These are phyloP conservation scores for Heterobasidion irregulare DNA, from an alignment of 1,284 basidiomycete species.

Conservation along the genomic window DNA sequence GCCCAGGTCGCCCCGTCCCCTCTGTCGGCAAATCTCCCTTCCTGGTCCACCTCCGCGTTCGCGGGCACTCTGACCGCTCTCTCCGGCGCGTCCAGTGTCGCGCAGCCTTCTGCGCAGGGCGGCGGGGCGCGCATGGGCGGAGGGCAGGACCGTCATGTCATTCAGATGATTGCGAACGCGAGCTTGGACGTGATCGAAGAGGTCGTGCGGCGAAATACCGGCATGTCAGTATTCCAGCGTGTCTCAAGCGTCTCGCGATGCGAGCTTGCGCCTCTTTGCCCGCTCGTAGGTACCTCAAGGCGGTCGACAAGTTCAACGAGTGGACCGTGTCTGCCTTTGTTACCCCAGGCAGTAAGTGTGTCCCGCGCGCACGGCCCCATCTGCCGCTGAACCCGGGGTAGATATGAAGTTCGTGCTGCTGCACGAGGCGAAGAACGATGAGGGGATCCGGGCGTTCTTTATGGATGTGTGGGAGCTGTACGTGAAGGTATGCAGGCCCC, in stretches of 20 bases:
- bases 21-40: slow-evolving; percentile 70
- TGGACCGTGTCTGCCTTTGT: slow-evolving; percentile 95
- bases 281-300: slow-evolving; percentile 78
- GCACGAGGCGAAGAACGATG: slow-evolving; percentile 93
- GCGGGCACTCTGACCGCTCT: slow-evolving; percentile 80
- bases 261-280: not conserved
- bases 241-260: not conserved
- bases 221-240: slow-evolving; percentile 55
- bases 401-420: slow-evolving; percentile 88
- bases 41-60: slow-evolving; percentile 81
- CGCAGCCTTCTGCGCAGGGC: slow-evolving; percentile 48
- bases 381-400: slow-evolving; percentile 23
- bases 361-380: not conserved
- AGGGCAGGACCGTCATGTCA: slow-evolving; percentile 81
- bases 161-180: slow-evolving; percentile 95
- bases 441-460: slow-evolving; percentile 87
- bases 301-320: slow-evolving; percentile 93
- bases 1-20: slow-evolving; percentile 49
- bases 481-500: slow-evolving; percentile 59
- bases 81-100: slow-evolving; percentile 71
- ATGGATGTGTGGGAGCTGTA: slow-evolving; percentile 93
- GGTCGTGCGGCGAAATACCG: slow-evolving; percentile 75
- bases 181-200: slow-evolving; percentile 90
- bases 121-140: slow-evolving; percentile 60
- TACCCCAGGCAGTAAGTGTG: slow-evolving; percentile 79